Conservation (phyloP, 768 basidiomycete species). For the Nidularia sp. region DNA sequence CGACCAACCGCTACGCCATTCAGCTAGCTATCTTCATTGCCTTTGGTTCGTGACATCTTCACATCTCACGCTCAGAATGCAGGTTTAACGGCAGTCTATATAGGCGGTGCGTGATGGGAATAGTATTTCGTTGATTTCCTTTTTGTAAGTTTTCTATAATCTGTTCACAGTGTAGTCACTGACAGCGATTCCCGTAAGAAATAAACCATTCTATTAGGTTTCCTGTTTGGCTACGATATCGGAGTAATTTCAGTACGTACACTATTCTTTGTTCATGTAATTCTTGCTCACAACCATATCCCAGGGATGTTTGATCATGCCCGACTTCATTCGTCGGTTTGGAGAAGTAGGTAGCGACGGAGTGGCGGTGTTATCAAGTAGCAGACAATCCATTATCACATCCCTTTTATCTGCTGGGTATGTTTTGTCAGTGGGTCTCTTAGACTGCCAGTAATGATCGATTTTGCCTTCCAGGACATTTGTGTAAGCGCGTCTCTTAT, state of each 20-base stretch:
- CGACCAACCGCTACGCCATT: slow-evolving; percentile 61
- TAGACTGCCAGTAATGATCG: not conserved
- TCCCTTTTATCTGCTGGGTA: slow-evolving; percentile 75
- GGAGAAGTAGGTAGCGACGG: slow-evolving; percentile 49
- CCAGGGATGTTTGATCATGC: slow-evolving; percentile 77
- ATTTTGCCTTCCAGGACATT: slow-evolving; percentile 35
- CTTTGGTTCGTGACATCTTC: slow-evolving; percentile 47
- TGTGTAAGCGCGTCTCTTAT: slow-evolving; percentile 29
- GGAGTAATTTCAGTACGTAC: slow-evolving; percentile 65
- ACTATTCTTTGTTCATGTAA: not conserved
- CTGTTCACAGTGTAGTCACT: too few relatives aligned
- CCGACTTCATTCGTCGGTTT: slow-evolving; percentile 69
- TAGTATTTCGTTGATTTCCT: too few relatives aligned
- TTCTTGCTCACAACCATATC: not conserved
- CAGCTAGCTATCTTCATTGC: slow-evolving; percentile 68
- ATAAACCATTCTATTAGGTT: slow-evolving; percentile 29
- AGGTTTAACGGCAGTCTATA: not conserved
- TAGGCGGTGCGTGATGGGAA: slow-evolving; percentile 18
- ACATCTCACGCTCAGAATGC: not conserved
- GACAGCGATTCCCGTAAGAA: too few relatives aligned
- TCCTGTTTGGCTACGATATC: slow-evolving; percentile 74
- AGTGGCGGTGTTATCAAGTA: slow-evolving; percentile 46
- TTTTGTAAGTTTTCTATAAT: too few relatives aligned
- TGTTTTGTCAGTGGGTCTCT: slow-evolving; percentile 8
- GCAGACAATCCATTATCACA: slow-evolving; percentile 73